These are phyloP conservation scores for Apiotrichum montevideense DNA, from an alignment of 1,284 basidiomycete genomes.

Conservation along the genomic window DNA sequence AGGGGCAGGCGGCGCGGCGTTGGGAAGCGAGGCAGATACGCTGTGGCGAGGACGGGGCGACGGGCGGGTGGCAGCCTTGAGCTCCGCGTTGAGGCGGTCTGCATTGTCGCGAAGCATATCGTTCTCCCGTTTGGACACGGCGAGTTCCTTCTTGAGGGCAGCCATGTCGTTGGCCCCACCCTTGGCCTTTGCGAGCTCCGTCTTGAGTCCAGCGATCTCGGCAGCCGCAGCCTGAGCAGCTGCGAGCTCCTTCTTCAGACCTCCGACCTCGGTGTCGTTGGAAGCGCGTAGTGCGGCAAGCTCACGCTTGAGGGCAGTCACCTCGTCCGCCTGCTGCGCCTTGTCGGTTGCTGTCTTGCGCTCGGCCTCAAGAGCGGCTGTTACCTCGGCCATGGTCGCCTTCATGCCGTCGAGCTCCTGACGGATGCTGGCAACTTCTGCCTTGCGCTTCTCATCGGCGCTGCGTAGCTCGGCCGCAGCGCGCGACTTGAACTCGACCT, in stretches of 20 bases:
- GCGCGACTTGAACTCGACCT: not conserved
- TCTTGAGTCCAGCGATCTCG: not conserved
- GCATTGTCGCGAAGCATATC: not conserved
- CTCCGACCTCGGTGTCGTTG: not conserved
- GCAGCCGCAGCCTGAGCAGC: not conserved
- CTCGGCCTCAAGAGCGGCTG: not conserved
- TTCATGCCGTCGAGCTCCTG: slow-evolving; percentile 3
- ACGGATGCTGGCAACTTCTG: slow-evolving; percentile 6
- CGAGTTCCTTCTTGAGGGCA: slow-evolving; percentile 2
- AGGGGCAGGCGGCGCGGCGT: not conserved
- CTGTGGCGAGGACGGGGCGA: not conserved
- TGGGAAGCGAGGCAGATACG: slow-evolving; percentile 5
- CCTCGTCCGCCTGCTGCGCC: not conserved
- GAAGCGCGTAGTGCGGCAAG: not conserved
- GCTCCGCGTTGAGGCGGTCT: slow-evolving; percentile 12
- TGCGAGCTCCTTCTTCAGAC: not conserved
- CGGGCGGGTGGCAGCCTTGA: not conserved
- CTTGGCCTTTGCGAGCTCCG: not conserved
- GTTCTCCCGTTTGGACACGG: not conserved
- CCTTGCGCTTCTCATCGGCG: slow-evolving; percentile 2
- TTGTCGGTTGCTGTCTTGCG: not conserved
- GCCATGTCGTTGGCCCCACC: not conserved
- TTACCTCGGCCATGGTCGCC: not conserved
- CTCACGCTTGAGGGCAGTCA: not conserved
- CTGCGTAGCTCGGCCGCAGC: not conserved